These are phyloP conservation scores for Cyberlindnera sargentensis DNA, from an alignment of 805 yeast species.

Conservation along the genomic window DNA sequence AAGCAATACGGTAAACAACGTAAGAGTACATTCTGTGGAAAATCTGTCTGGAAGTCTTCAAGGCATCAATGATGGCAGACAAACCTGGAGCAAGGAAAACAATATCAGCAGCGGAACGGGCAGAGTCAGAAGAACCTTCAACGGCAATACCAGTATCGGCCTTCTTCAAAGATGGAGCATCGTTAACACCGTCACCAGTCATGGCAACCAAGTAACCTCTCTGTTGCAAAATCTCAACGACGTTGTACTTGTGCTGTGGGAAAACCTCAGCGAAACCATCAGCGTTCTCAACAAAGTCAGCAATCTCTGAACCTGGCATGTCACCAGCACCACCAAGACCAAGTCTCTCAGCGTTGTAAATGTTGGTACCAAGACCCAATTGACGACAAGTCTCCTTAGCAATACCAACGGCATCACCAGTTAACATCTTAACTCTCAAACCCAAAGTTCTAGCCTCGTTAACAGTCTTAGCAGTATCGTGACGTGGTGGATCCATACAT, in stretches of 20 bases:
- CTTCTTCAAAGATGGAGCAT: conserved; percentile 95
- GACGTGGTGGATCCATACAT: conserved; percentile 98
- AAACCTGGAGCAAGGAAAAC: conserved; percentile 94
- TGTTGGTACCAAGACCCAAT: conserved; percentile 93
- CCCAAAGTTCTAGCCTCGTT: conserved; percentile 86
- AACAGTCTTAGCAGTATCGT: conserved; percentile 93
- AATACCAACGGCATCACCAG: conserved; percentile 99
- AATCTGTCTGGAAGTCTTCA: conserved; percentile 93
- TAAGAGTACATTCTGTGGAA: conserved; percentile 99
- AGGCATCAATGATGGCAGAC: conserved; percentile 89
- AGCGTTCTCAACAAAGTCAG: conserved; percentile 95
- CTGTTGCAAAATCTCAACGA: conserved; percentile 90
- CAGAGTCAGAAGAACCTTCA: conserved; percentile 97
- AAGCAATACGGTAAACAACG: conserved; percentile 96
- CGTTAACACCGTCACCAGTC: conserved; percentile 99
- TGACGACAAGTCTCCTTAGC: conserved; percentile 98
- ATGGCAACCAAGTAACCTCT: conserved; percentile 97
- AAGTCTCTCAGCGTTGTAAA: conserved; percentile 93
- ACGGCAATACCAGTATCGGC: conserved; percentile 97
- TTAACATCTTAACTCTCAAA: conserved; percentile 94
- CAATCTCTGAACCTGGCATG: conserved; percentile 96
- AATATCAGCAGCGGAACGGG: conserved; percentile 94
- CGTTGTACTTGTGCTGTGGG: conserved; percentile 97
- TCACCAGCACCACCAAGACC: conserved; percentile 92
- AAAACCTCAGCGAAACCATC: conserved; percentile 98